Evolutionary conservation across 1,284 basidiomycete species (phyloP).

Genomic region (Pseudozyma pruni): DNA sequence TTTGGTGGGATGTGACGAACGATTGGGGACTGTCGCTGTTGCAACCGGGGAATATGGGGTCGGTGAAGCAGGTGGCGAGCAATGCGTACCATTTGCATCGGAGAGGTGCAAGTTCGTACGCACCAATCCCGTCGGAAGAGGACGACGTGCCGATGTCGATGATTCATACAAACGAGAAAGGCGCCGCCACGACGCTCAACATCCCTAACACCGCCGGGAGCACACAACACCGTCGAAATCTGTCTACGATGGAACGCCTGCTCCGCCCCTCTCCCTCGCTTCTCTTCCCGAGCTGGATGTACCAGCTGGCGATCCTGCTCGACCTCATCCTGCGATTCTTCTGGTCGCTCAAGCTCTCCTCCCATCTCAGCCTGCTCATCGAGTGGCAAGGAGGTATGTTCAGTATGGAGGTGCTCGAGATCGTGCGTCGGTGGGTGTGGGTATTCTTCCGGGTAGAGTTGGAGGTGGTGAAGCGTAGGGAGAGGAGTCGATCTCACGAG

Average conservation of each 20-base stretch:
- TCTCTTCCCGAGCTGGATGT: conserved; percentile 72
- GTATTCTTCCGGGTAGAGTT: conserved; percentile 89
- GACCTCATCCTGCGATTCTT: conserved; percentile 92
- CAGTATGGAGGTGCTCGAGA: conserved; percentile 88
- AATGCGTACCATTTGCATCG: conserved; percentile 34
- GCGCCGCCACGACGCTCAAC: conserved; percentile 1
- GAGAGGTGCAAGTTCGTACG: conserved; percentile 24
- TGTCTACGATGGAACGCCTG: conserved; percentile 30
- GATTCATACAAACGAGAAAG: conserved; percentile 17
- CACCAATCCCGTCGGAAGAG: conserved; percentile 20
- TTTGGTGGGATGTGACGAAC: conserved; percentile 99
- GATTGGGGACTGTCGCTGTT: conserved; percentile 94
- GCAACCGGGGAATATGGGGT: conserved; percentile 54
- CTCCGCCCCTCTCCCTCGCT: conserved; percentile 23
- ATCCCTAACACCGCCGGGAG: conserved; percentile 9
- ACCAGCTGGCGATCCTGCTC: conserved; percentile 83
- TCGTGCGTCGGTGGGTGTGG: conserved; percentile 93
- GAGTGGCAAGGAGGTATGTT: conserved; percentile 88
- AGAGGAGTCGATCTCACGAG: conserved; percentile 8
- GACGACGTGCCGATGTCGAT: conserved; percentile 19
- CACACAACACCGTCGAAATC: conserved; percentile 4
- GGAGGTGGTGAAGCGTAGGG: conserved; percentile 49
- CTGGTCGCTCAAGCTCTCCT: conserved; percentile 91
- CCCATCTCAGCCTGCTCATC: conserved; percentile 83
- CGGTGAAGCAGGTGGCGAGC: conserved; percentile 15